Conservation (phyloP, 768 basidiomycete species). For the Agaricus subrufescens region DNA sequence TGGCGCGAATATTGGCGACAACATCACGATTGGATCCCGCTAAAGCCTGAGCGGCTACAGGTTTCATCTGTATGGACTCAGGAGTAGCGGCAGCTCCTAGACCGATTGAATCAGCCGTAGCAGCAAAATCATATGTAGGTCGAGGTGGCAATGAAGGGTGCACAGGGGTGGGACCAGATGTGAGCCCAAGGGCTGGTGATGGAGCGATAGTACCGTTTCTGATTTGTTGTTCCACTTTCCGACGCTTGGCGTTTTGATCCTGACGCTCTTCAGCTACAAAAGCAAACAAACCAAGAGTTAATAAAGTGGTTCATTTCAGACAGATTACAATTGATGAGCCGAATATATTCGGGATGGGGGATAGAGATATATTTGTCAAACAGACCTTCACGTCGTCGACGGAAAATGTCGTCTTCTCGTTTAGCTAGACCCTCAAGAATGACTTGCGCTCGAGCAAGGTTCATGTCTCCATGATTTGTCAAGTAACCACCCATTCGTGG, state of each 20-base stretch:
- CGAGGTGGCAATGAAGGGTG: constrained; percentile 64
- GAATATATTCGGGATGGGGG: constrained; percentile 6
- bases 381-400: constrained; percentile 86
- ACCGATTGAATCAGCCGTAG: constrained; percentile 74
- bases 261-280: constrained; percentile 87
- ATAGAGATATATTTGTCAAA: constrained; percentile 17
- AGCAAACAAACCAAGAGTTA: constrained; percentile 19
- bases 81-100: constrained; percentile 59
- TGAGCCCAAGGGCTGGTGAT: constrained; percentile 33
- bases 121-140: constrained; percentile 65
- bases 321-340: constrained; percentile 12
- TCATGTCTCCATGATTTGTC: constrained; percentile 88
- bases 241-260: constrained; percentile 85
- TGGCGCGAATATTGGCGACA: constrained; percentile 83
- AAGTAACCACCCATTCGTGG: constrained; percentile 97
- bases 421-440: constrained; percentile 94
- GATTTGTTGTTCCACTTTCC: constrained; percentile 58
- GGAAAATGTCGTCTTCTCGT: constrained; percentile 94
- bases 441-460: constrained; percentile 82
- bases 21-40: constrained; percentile 88
- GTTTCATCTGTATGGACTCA: constrained; percentile 52
- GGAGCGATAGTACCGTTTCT: constrained; percentile 39
- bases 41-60: constrained; percentile 66
- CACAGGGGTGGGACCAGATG: constrained; percentile 26
- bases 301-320: background rate